Base-by-base conservation (phyloP, 768 basidiomycete species). In the Mycena alexandri region DNA sequence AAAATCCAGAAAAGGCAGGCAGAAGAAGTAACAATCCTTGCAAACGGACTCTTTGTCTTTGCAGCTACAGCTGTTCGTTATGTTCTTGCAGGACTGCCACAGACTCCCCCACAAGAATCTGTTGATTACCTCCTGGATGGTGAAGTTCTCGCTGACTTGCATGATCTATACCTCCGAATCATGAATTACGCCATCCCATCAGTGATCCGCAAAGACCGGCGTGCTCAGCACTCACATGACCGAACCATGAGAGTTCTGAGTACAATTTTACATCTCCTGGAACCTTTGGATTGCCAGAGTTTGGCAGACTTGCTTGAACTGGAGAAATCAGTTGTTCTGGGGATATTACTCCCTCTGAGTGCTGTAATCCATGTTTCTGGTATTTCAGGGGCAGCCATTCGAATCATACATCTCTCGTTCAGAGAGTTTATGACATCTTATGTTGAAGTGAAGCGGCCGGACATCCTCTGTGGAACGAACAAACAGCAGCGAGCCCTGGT, bases 261-360 rank as follows among this genome's bases (percentile, higher is more conserved):
- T n/a, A 53, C 52, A 22, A 53, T 53, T 34, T 53, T 53, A 29
- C 46, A 59, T 8, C 57, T 59, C 44, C 36, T 44, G 25, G 44
- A 59, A 59, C 57, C 57, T 59, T 36, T 59, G 57, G 57, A 47
- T 46, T 34, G 5, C 43, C 41, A 43, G 24, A 58, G 56, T 58
- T 42, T 58, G 14, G 56, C 56, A 44, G 43, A 25, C 5, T 36
- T 59, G 46, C 57, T 59, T 34, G 57, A 47, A 46, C 4, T 59
- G 44, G 57, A 59, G 14, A 34, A 21, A 36, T 9, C 16, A 22
- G 19, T 34, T 11, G 12, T 59, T 34, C 29, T 33, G 29, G 33
- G 44, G 24, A 59, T 19, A 22, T 43, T 59, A n/a, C 52, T 53
- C 34, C 52, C 52, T 36, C 33, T 53, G 16, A 53, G 44, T n/a